Percentiles rank a stretch among this genome's conserved stretches.
Evolutionary conservation across 192 early-diverging fungal genomes (phyloP).

Genomic region (Phlyctochytrium bullatum): DNA sequence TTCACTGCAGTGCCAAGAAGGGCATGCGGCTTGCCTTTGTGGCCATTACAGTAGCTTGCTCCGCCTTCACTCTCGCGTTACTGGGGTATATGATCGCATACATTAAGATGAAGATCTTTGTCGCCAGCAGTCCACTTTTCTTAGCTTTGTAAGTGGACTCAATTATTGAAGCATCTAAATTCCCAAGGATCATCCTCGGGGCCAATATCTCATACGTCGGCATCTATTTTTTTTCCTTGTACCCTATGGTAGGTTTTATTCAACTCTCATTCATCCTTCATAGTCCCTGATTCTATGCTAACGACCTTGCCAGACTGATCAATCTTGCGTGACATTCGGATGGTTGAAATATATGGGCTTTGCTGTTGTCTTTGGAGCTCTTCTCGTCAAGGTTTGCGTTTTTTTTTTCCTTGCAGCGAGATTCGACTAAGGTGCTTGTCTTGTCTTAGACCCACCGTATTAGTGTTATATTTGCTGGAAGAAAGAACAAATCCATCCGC

Average conservation of each 20-base stretch:
- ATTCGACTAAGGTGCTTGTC: neutral
- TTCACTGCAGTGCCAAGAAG: neutral
- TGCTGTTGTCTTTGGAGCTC: conserved; percentile 1
- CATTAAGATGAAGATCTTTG: neutral
- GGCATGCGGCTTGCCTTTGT: neutral
- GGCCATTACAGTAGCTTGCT: neutral
- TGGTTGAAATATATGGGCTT: conserved; percentile 5
- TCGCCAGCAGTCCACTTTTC: neutral
- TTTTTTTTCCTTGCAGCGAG: neutral
- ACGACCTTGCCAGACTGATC: too few relatives aligned
- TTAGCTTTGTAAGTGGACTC: neutral
- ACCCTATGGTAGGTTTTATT: neutral
- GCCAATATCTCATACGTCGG: neutral
- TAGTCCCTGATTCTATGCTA: too few relatives aligned
- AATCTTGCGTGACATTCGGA: neutral
- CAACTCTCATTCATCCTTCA: too few relatives aligned
- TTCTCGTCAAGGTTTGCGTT: conserved; percentile 2
- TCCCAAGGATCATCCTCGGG: conserved; percentile 1
- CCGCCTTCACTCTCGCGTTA: neutral
- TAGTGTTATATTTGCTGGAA: neutral
- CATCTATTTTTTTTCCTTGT: neutral
- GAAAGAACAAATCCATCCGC: neutral
- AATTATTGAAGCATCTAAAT: neutral
- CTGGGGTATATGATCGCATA: neutral
- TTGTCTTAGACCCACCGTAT: conserved; percentile 11